Conservation (phyloP, 179 eudicot genomes). For the Gypsophila paniculata region DNA sequence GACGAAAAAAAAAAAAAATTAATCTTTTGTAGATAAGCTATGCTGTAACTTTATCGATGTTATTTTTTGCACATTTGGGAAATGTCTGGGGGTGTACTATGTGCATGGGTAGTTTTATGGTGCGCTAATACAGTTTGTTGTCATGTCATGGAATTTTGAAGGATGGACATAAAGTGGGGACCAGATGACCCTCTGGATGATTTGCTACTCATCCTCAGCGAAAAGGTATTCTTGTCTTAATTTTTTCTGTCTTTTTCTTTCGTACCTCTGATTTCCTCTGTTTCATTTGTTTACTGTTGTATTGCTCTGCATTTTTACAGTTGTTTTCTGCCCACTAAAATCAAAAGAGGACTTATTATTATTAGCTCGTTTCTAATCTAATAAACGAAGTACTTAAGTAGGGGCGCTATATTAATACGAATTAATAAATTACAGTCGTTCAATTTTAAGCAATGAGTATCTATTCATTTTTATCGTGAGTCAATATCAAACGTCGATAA, state of each 20-base stretch:
- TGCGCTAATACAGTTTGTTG: conserved; percentile 15
- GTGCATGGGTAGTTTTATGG: background rate
- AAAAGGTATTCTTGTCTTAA: conserved; percentile 27
- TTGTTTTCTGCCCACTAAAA: background rate
- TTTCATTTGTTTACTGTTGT: too few species aligned
- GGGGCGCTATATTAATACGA: too few species aligned
- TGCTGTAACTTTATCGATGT: background rate
- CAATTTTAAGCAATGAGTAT: too few species aligned
- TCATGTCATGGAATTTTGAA: conserved; percentile 16
- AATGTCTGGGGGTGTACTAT: conserved; percentile 9
- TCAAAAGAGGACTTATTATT: background rate
- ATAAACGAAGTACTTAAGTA: background rate
- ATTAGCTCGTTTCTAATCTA: too few species aligned
- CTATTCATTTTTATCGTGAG: too few species aligned
- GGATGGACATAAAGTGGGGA: conserved; percentile 37
- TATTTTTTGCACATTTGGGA: background rate
- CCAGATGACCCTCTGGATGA: conserved; percentile 32
- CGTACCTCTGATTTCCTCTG: conserved; percentile 9
- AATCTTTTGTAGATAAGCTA: background rate
- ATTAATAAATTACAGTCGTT: too few species aligned
- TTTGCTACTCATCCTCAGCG: conserved; percentile 32
- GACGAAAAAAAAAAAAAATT: too few species aligned
- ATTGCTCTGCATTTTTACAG: background rate
- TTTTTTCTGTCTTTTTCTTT: conserved; percentile 8
- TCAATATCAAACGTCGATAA: too few species aligned